phyloP scores from a whole-genome alignment of 2,329 filamentous ascomycete species.

The Alternaria sp. region DNA sequence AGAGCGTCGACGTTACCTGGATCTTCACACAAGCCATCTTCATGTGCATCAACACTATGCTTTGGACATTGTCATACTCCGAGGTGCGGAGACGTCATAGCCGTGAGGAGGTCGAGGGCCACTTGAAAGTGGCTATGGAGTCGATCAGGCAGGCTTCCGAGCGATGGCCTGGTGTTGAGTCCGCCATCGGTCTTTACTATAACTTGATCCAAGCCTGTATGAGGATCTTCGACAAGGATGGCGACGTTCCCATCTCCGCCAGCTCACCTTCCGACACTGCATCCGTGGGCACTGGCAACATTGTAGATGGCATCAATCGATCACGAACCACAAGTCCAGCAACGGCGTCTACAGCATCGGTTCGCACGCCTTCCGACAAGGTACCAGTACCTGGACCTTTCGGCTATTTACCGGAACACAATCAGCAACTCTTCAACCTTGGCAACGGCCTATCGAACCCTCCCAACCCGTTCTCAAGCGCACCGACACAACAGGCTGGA shows the following conservation, averaged over 20 bases:
- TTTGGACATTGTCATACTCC: slow-evolving; percentile 90
- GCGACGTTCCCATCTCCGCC: slow-evolving; percentile 57
- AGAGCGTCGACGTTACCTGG: slow-evolving; percentile 87
- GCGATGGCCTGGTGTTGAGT: slow-evolving; percentile 88
- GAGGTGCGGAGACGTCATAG: slow-evolving; percentile 77
- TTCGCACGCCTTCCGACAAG: slow-evolving; percentile 46
- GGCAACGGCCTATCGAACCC: slow-evolving; percentile 24
- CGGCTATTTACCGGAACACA: slow-evolving; percentile 46
- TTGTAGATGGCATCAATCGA: slow-evolving; percentile 51
- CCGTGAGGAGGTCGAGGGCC: slow-evolving; percentile 75
- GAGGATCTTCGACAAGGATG: slow-evolving; percentile 77
- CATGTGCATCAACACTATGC: slow-evolving; percentile 87
- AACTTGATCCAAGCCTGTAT: slow-evolving; percentile 85
- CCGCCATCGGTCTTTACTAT: slow-evolving; percentile 84
- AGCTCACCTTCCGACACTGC: slow-evolving; percentile 56
- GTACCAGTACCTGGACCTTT: slow-evolving; percentile 42
- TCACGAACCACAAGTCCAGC: slow-evolving; percentile 56
- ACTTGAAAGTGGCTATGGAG: slow-evolving; percentile 77
- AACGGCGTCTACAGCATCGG: slow-evolving; percentile 46
- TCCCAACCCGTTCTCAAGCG: slow-evolving; percentile 24
- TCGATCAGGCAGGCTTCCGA: slow-evolving; percentile 81
- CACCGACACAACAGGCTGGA: slow-evolving; percentile 30
- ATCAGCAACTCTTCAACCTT: slow-evolving; percentile 39
- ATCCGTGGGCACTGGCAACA: slow-evolving; percentile 48
- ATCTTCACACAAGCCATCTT: slow-evolving; percentile 89